Conservation (phyloP, 2,329 filamentous ascomycete species). For the Verticillium zaregamsianum region DNA sequence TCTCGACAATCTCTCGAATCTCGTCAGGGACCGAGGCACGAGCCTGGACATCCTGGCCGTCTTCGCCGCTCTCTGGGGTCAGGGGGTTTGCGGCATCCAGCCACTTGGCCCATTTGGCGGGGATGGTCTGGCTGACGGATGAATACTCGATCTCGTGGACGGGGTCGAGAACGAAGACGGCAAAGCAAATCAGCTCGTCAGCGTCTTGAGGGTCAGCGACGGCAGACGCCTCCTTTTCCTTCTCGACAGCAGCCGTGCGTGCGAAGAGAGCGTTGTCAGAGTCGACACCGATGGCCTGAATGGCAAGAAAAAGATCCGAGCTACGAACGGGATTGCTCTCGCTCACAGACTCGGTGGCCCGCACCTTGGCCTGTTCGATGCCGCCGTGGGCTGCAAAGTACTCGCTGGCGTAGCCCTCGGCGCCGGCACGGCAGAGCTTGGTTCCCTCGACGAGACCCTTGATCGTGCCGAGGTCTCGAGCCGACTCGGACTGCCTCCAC, state of each 20-base stretch:
- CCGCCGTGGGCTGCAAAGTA: slow-evolving; percentile 79
- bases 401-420: slow-evolving; percentile 81
- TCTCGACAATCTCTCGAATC: slow-evolving; percentile 78
- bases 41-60: slow-evolving; percentile 21
- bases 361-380: slow-evolving; percentile 72
- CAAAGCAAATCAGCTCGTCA: slow-evolving; percentile 67
- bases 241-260: slow-evolving; percentile 45
- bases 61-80: slow-evolving; percentile 47
- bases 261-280: slow-evolving; percentile 66
- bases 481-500: slow-evolving; percentile 73
- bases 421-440: slow-evolving; percentile 84
- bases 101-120: slow-evolving; percentile 85
- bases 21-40: slow-evolving; percentile 62
- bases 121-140: slow-evolving; percentile 77
- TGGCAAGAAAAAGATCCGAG: slow-evolving; percentile 91
- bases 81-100: slow-evolving; percentile 68
- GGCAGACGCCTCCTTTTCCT: slow-evolving; percentile 50
- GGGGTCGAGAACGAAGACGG: slow-evolving; percentile 79
- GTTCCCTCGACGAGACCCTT: slow-evolving; percentile 81
- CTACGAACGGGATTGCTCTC: slow-evolving; percentile 87
- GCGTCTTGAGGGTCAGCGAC: slow-evolving; percentile 47
- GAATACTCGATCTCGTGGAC: slow-evolving; percentile 87
- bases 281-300: slow-evolving; percentile 76
- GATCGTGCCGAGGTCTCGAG: slow-evolving; percentile 75
- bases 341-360: slow-evolving; percentile 73